Evolutionary conservation across 1,139 yeast genomes (phyloP).

Genomic region (Candida sp.): DNA sequence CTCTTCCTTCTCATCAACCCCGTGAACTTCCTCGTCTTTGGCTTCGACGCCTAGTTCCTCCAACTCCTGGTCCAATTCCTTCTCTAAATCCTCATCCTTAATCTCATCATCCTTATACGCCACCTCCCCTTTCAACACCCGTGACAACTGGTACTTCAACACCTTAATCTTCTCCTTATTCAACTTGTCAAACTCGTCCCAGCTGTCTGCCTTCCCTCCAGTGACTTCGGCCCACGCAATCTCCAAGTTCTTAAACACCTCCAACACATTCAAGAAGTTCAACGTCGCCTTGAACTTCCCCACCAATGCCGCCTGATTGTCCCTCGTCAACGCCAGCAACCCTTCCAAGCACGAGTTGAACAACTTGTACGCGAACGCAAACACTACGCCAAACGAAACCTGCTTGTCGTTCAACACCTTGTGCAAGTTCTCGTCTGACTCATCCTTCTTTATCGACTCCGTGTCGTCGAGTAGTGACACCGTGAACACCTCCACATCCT

Average conservation of each 20-base stretch:
- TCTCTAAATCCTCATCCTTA: conserved; percentile 33
- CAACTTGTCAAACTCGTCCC: conserved; percentile 28
- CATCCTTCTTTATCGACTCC: conserved; percentile 49
- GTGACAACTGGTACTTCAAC: conserved; percentile 44
- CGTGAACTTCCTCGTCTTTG: conserved; percentile 6
- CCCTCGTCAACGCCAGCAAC: conserved; percentile 27
- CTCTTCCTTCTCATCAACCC: background rate
- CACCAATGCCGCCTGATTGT: conserved; percentile 25
- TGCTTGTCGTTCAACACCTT: conserved; percentile 60
- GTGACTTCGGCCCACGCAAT: conserved; percentile 37
- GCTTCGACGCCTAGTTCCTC: conserved; percentile 14
- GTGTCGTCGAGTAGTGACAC: conserved; percentile 64
- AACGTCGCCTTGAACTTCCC: conserved; percentile 41
- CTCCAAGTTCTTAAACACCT: conserved; percentile 28
- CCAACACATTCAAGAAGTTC: conserved; percentile 35
- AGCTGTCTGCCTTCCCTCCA: conserved; percentile 33
- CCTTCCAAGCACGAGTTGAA: conserved; percentile 52
- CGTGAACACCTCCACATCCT: conserved; percentile 61
- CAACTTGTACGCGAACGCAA: conserved; percentile 63
- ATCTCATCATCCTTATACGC: conserved; percentile 26
- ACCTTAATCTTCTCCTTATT: conserved; percentile 40
- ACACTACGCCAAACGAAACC: conserved; percentile 60
- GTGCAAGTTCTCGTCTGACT: conserved; percentile 34
- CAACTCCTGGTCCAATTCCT: conserved; percentile 31
- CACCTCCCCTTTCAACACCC: conserved; percentile 43